Conservation (phyloP, 2,329 filamentous ascomycete genomes). For the Pseudocercospora pini-densiflorae region DNA sequence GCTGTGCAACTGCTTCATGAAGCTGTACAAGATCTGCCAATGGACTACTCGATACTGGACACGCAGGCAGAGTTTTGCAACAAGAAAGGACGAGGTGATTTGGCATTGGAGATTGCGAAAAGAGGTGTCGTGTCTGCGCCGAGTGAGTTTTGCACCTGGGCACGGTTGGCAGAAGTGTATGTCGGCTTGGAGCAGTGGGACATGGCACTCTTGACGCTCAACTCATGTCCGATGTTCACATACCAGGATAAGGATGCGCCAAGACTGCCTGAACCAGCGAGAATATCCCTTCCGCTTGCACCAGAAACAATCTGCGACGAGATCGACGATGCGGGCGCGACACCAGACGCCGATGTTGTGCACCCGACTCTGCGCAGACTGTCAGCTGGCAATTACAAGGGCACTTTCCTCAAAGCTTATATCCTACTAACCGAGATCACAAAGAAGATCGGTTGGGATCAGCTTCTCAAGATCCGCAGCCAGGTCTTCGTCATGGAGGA, state of each 20-base stretch:
- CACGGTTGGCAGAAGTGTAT: constrained; percentile 89
- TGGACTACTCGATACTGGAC: constrained; percentile 97
- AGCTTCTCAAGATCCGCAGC: constrained; percentile 90
- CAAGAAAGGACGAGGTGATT: constrained; percentile 81
- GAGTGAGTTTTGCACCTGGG: constrained; percentile 97
- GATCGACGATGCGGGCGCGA: constrained; percentile 85
- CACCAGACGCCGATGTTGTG: constrained; percentile 80
- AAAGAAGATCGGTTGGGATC: constrained; percentile 96
- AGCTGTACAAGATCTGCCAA: constrained; percentile 85
- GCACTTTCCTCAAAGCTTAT: constrained; percentile 95
- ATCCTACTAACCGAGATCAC: constrained; percentile 94
- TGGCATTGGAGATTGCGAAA: constrained; percentile 92
- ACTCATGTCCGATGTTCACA: constrained; percentile 99
- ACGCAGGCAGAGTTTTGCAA: constrained; percentile 91
- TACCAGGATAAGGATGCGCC: constrained; percentile 99
- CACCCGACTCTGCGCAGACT: constrained; percentile 85
- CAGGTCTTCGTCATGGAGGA: constrained; percentile 99
- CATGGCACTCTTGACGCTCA: constrained; percentile 89
- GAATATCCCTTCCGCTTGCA: constrained; percentile 84
- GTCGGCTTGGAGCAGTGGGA: constrained; percentile 96
- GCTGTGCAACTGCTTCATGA: constrained; percentile 87
- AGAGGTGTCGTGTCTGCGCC: constrained; percentile 93
- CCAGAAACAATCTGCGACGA: constrained; percentile 91
- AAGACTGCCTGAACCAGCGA: constrained; percentile 88
- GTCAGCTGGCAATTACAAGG: constrained; percentile 86